A percentile compares a stretch with the other conserved stretches of the same genome.
Conservation (phyloP, 176 grass and related monocot genomes). For the Bolboschoenus planiculmis region DNA sequence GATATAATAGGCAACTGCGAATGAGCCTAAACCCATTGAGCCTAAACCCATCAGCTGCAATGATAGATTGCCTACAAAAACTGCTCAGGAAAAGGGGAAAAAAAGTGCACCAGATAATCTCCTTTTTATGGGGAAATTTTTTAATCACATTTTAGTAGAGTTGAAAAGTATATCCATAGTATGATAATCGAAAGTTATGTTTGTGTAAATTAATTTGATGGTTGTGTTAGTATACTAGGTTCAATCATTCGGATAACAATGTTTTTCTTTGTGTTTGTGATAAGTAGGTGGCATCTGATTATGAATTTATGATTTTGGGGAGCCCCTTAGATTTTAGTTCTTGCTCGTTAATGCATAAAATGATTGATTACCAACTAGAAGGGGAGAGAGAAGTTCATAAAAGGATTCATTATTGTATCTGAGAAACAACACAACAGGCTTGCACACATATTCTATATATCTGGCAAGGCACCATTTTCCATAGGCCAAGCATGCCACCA, state of each 20-base stretch:
- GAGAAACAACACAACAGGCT: neutral
- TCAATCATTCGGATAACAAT: neutral
- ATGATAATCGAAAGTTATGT: neutral
- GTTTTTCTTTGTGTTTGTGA: no score
- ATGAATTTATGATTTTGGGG: no score
- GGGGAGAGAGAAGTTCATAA: neutral
- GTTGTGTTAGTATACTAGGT: neutral
- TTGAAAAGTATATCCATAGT: no score
- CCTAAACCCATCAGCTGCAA: no score
- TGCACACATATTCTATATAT: neutral
- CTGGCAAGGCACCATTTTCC: neutral
- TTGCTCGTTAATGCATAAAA: neutral
- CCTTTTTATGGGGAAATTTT: no score
- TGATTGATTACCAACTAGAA: neutral
- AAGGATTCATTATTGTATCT: neutral
- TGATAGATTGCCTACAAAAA: no score
- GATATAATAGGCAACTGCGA: neutral
- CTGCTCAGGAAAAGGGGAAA: neutral
- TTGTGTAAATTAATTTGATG: neutral
- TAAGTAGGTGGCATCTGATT: no score
- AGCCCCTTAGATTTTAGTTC: neutral
- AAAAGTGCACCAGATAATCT: neutral
- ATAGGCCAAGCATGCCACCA: neutral
- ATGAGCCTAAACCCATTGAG: neutral
- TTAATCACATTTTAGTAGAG: no score